phyloP scores from a whole-genome alignment of 2,329 filamentous ascomycete genomes.

The Colletotrichum simmondsii region DNA sequence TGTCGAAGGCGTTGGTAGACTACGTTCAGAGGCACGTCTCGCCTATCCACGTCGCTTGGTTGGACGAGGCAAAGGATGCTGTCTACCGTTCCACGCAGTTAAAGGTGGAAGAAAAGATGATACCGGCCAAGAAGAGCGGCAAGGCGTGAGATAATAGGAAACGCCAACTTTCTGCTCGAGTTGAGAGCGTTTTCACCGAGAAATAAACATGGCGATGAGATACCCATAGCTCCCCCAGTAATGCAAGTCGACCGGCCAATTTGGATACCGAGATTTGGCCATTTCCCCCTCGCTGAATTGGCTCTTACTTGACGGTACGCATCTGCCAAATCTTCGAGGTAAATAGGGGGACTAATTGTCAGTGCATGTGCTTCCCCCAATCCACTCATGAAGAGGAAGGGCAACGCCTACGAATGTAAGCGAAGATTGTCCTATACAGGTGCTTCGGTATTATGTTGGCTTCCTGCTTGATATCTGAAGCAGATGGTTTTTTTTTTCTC shows the following conservation, averaged over 20 bases:
- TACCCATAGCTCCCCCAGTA: background rate
- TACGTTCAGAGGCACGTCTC: conserved; percentile 65
- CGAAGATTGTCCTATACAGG: background rate
- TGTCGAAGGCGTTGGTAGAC: conserved; percentile 65
- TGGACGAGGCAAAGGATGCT: conserved; percentile 38
- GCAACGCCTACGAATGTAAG: background rate
- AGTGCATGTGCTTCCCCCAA: background rate
- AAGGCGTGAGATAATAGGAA: background rate
- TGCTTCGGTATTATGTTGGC: background rate
- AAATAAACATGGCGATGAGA: background rate
- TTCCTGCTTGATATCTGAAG: background rate
- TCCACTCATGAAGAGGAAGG: background rate
- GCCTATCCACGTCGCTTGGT: conserved; percentile 66
- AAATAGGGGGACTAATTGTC: background rate
- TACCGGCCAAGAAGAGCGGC: conserved; percentile 25
- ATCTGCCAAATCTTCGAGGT: background rate
- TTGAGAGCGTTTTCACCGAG: background rate
- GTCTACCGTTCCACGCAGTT: conserved; percentile 43
- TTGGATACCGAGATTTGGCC: background rate
- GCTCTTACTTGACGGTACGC: background rate
- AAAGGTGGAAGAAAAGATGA: conserved; percentile 29
- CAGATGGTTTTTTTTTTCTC: no score
- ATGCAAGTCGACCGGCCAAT: background rate
- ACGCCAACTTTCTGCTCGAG: background rate
- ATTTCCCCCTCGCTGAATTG: background rate